These are phyloP conservation scores for Teratosphaeria destructans DNA, from an alignment of 2,329 filamentous ascomycete species.

Conservation along the genomic window DNA sequence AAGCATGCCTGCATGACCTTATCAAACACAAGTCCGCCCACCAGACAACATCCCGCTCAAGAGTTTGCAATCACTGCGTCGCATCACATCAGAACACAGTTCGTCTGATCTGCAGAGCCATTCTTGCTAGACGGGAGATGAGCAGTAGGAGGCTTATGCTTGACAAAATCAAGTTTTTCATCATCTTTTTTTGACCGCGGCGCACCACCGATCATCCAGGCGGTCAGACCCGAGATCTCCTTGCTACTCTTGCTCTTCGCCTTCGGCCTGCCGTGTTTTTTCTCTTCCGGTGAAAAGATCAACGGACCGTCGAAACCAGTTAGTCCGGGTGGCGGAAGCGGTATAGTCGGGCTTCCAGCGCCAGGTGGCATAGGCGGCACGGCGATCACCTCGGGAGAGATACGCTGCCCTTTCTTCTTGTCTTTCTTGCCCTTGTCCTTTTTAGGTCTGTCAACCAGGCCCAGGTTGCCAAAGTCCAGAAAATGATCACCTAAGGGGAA, in stretches of 20 bases:
- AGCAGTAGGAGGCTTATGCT: constrained; percentile 1
- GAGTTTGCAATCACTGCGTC: constrained; percentile 2
- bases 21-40: constrained; percentile 7
- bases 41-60: background rate
- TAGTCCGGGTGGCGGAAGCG: constrained; percentile 6
- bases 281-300: constrained; percentile 2
- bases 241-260: constrained; percentile 15
- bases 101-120: constrained; percentile 1
- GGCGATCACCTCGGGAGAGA: constrained; percentile 9
- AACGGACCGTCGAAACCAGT: constrained; percentile 3
- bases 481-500: constrained; percentile 8
- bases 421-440: constrained; percentile 7
- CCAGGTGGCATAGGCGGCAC: constrained; percentile 5
- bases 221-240: constrained; percentile 15
- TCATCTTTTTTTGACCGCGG: constrained; percentile 12
- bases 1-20: constrained; percentile 17
- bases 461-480: constrained; percentile 6
- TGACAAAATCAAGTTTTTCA: constrained; percentile 11
- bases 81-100: constrained; percentile 3
- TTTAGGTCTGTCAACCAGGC: background rate
- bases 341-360: background rate
- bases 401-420: background rate
- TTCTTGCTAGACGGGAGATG: background rate
- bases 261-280: constrained; percentile 8
- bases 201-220: constrained; percentile 20